phyloP scores from a whole-genome alignment of 805 yeast species.

The Candida boidinii region DNA sequence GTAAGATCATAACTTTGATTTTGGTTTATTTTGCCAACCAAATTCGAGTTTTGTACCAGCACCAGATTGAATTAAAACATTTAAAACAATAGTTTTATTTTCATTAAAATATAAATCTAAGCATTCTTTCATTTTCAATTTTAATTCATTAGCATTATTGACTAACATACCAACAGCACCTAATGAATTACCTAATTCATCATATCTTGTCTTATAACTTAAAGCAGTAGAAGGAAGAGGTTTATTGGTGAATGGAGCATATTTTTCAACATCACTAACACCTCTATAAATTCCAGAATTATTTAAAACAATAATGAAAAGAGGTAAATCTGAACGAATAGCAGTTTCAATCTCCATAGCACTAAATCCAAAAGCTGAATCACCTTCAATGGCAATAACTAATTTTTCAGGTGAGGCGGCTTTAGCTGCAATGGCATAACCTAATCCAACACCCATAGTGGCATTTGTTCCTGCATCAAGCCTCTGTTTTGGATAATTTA shows the following conservation, averaged over 20 bases:
- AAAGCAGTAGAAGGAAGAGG: conserved; percentile 52
- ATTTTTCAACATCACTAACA: conserved; percentile 21
- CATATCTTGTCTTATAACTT: conserved; percentile 48
- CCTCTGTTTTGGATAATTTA: conserved; percentile 41
- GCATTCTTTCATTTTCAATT: conserved; percentile 20
- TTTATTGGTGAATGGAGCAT: conserved; percentile 7
- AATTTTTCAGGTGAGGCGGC: conserved; percentile 30
- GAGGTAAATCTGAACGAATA: conserved; percentile 42
- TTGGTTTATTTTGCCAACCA: conserved; percentile 58
- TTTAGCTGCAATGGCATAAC: conserved; percentile 61
- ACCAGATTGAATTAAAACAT: conserved; percentile 57
- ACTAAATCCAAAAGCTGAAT: conserved; percentile 71
- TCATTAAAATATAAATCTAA: conserved; percentile 23
- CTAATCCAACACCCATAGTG: conserved; percentile 70
- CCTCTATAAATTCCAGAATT: conserved; percentile 72
- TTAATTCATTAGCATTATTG: conserved; percentile 31
- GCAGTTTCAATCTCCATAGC: conserved; percentile 70
- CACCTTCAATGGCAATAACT: conserved; percentile 61
- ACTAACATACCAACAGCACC: conserved; percentile 50
- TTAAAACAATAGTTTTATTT: conserved; percentile 38
- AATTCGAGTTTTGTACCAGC: conserved; percentile 45
- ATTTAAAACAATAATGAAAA: conserved; percentile 58
- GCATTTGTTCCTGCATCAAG: conserved; percentile 73
- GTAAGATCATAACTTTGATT: conserved; percentile 6
- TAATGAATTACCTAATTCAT: conserved; percentile 41